Evolutionary conservation across 768 basidiomycete species (phyloP).

Genomic region (Boletus subcaerulescens): DNA sequence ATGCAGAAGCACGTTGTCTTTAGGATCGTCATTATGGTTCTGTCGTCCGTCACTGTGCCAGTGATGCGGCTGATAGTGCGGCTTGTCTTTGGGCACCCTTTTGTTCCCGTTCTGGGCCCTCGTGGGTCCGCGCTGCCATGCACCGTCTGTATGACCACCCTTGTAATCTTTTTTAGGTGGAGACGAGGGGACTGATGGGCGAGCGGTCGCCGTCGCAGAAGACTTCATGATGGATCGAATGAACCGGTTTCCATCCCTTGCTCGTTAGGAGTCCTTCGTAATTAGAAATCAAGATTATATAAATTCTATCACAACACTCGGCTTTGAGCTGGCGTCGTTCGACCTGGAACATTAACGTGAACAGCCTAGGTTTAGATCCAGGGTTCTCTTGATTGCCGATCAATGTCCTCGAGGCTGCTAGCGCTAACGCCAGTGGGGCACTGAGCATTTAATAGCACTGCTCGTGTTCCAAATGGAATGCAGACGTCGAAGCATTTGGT

Average conservation of each 20-base stretch:
- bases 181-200: background rate
- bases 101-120: background rate
- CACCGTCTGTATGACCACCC: background rate
- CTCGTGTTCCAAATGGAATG: background rate
- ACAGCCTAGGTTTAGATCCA: background rate
- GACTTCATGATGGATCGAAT: slow-evolving; percentile 1
- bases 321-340: too few relatives aligned
- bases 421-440: background rate
- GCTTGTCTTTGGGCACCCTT: slow-evolving; percentile 4
- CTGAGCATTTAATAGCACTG: background rate
- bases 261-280: background rate
- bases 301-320: background rate
- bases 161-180: slow-evolving; percentile 2
- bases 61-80: background rate
- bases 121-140: slow-evolving; percentile 2
- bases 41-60: background rate
- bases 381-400: background rate
- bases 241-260: background rate
- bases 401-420: background rate
- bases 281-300: slow-evolving; percentile 10
- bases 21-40: slow-evolving; percentile 2
- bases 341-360: too few relatives aligned
- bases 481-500: background rate
- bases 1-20: slow-evolving; percentile 5
- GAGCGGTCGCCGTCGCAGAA: background rate